Conservation (phyloP, 371 early-diverging fungal genomes). For the Phascolomyces articulosus region DNA sequence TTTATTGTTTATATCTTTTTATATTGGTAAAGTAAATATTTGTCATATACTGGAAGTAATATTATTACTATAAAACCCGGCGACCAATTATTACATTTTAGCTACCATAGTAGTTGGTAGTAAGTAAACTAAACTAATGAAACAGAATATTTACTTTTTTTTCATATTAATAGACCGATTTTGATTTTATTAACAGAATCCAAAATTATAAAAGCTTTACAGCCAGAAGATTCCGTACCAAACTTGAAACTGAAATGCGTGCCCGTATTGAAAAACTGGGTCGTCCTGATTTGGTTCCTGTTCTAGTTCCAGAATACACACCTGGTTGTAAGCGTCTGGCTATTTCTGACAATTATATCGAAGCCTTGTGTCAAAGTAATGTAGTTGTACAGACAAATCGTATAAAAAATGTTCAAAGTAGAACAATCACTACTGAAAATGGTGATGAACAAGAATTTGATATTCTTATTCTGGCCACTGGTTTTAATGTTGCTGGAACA, state of each 20-base stretch:
- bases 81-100: no score
- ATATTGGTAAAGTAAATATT: no score
- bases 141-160: no score
- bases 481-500: slow-evolving; percentile 58
- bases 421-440: slow-evolving; percentile 38
- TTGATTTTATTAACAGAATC: neutral
- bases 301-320: slow-evolving; percentile 8
- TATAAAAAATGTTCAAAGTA: slow-evolving; percentile 41
- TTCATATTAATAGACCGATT: no score
- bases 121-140: no score
- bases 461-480: slow-evolving; percentile 65
- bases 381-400: slow-evolving; percentile 44
- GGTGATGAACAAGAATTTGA: slow-evolving; percentile 51
- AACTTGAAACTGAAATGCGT: neutral
- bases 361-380: slow-evolving; percentile 44
- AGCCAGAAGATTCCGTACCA: neutral
- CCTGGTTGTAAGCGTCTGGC: slow-evolving; percentile 50
- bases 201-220: neutral
- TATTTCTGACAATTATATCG: slow-evolving; percentile 51
- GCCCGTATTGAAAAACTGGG: slow-evolving; percentile 3
- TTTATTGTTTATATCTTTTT: neutral
- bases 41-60: no score
- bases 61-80: no score
- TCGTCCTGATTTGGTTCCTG: slow-evolving; percentile 9
- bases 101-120: no score